Evolutionary conservation across 1,284 basidiomycete species (phyloP).

Genomic region (Ganoderma resinaceum): DNA sequence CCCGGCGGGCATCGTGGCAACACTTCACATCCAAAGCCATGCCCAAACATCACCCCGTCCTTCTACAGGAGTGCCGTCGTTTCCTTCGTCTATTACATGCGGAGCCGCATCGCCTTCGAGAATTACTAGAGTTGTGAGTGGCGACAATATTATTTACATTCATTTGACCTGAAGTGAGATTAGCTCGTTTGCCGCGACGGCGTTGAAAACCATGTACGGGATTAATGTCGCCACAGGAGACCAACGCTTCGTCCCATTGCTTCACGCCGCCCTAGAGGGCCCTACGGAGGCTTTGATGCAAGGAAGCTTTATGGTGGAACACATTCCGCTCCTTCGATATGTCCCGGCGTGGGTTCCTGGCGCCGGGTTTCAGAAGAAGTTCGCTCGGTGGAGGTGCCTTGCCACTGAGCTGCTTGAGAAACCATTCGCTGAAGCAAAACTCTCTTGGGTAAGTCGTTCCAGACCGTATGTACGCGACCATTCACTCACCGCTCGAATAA

Average conservation of each 20-base stretch:
- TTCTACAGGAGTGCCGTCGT: slow-evolving; percentile 8
- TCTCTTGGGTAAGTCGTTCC: slow-evolving; percentile 15
- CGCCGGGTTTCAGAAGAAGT: slow-evolving; percentile 19
- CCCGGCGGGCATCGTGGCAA: slow-evolving; percentile 17
- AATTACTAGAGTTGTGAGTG: slow-evolving; percentile 16
- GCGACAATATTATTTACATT: neutral
- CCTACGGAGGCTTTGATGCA: slow-evolving; percentile 14
- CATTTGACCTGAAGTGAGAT: neutral
- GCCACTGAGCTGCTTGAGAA: slow-evolving; percentile 13
- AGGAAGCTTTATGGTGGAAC: slow-evolving; percentile 27
- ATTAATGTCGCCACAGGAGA: slow-evolving; percentile 33
- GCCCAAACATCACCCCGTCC: slow-evolving; percentile 14
- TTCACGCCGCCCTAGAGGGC: slow-evolving; percentile 15
- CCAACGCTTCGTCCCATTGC: slow-evolving; percentile 8
- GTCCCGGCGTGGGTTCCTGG: slow-evolving; percentile 30
- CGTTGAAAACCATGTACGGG: slow-evolving; percentile 21
- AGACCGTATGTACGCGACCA: no score
- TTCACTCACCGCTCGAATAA: neutral
- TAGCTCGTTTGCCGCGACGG: slow-evolving; percentile 18
- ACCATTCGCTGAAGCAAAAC: slow-evolving; percentile 24
- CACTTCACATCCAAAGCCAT: slow-evolving; percentile 13
- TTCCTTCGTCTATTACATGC: slow-evolving; percentile 15
- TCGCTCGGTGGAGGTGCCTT: slow-evolving; percentile 19
- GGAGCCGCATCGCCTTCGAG: slow-evolving; percentile 14
- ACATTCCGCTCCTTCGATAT: slow-evolving; percentile 25